Evolutionary conservation across 441 rosid species (phyloP), one percentile per base, ranked within the genome.

Genomic region (Erodium moschatum): DNA sequence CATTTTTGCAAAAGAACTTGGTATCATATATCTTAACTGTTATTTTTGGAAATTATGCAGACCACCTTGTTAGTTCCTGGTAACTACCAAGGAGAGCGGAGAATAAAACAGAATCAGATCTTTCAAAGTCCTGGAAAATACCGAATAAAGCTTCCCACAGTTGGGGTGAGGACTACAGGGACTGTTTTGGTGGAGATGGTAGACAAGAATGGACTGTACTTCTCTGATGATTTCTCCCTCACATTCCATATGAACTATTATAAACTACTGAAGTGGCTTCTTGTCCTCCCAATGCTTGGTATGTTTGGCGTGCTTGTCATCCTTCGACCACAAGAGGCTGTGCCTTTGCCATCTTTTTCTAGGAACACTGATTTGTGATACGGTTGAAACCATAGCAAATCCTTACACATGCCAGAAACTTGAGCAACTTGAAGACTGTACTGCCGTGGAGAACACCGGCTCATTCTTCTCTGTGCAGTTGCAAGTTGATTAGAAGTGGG

Each of bases 221-320:
- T 92, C 92, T 85, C 97, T 27, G 99, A 95, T 46, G 97, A 92
- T 46, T 95, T 95, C 85, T 89, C 98, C 42, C 82, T 95, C 31
- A 95, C 99, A 19, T 95, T 95, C 86, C 99, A 95, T 70, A 89
- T 92, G 98, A 80, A 92, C 79, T 95, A 91, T 81, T 90, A 95
- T 78, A 95, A 85, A 82, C 87, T 95, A 65, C 92, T 92, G 38
- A 95, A 95, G 80, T 95, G 99, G 98, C 93, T 92, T 50, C 88
- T 95, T 19, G 93, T 92, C 69, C 87, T 92, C 65, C 99, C 99
- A 16, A 95, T 92, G 98, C 92, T 95, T 10, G 98, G 95, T 15
- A 90, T 95, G 99, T 89, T 95, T 46, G 86, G 84, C 61, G 82
- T 92, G 63, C 92, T 95, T 9, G 90, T 87, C 76, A 85, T 95